A percentile compares a stretch with the other conserved stretches of the same genome.
phyloP scores from a whole-genome alignment of 202 grass and related monocot species.

The Zizania palustris region DNA sequence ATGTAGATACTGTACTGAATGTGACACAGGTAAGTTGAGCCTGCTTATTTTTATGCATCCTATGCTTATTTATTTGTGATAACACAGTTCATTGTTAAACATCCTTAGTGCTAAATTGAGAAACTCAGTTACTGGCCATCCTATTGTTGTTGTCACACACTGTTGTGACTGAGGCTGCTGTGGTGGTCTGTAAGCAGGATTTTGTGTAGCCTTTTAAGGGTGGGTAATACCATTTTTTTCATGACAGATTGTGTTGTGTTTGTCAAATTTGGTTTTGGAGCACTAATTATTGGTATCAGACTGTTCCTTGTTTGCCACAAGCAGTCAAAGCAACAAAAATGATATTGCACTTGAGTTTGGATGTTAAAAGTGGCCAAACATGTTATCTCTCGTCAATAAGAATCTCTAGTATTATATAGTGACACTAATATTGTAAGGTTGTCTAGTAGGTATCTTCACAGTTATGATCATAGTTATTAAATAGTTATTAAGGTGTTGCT shows the following conservation, averaged over 20 bases:
- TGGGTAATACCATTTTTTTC: not conserved
- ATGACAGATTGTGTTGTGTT: constrained; percentile 5
- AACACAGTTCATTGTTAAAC: not conserved
- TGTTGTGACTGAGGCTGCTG: not conserved
- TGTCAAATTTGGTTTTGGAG: not conserved
- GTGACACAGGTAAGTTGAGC: constrained; percentile 75
- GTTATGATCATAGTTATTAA: not conserved
- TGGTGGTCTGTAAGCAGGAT: not conserved
- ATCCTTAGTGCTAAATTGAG: not conserved
- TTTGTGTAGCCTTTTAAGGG: not conserved
- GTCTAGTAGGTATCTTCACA: not conserved
- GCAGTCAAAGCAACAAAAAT: not conserved
- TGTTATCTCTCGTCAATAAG: not conserved
- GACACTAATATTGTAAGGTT: not conserved
- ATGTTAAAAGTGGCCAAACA: not conserved
- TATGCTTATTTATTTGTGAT: constrained; percentile 12
- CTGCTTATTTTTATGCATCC: not conserved
- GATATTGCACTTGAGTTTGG: not conserved
- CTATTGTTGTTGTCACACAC: not conserved
- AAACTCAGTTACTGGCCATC: constrained; percentile 2
- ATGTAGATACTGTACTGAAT: constrained; percentile 84
- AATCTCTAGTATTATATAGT: constrained; percentile 6
- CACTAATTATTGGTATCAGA: not conserved
- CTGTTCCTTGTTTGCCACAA: not conserved
- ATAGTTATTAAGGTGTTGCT: too few species aligned